Conservation (phyloP, 306 rosid genomes). For the Casuarina equisetifolia region DNA sequence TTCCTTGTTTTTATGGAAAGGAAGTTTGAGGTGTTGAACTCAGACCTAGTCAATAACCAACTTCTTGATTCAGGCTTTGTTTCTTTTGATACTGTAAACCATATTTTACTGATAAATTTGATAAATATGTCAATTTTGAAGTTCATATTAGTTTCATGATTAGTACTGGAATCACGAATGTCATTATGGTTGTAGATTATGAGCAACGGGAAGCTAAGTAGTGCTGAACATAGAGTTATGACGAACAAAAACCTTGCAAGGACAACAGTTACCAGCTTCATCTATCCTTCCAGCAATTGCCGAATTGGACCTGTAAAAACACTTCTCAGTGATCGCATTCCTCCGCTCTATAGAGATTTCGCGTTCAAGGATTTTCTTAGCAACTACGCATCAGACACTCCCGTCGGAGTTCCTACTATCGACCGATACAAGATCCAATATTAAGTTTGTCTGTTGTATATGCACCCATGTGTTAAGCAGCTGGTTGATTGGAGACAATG, state of each 20-base stretch:
- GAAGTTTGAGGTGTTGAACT: too few relatives aligned
- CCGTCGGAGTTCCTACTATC: background rate
- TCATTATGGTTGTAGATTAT: constrained; percentile 14
- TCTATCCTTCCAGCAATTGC: constrained; percentile 22
- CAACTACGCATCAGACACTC: constrained; percentile 13
- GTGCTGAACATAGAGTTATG: constrained; percentile 31
- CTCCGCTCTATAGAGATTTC: constrained; percentile 6
- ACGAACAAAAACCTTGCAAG: constrained; percentile 16
- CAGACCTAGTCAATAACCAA: too few relatives aligned
- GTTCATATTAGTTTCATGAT: background rate
- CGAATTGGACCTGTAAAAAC: constrained; percentile 26
- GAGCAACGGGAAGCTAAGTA: constrained; percentile 29
- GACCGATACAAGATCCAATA: constrained; percentile 19
- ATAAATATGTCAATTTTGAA: background rate
- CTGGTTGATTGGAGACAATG: too few relatives aligned
- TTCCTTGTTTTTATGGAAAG: too few relatives aligned
- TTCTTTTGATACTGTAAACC: too few relatives aligned
- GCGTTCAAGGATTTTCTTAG: constrained; percentile 21
- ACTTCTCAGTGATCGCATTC: constrained; percentile 7
- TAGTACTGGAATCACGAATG: background rate
- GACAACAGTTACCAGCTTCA: constrained; percentile 7
- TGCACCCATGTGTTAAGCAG: too few relatives aligned
- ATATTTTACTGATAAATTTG: too few relatives aligned
- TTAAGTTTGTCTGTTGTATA: background rate
- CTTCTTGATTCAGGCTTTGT: too few relatives aligned